Evolutionary conservation across 495 filamentous ascomycete genomes (phyloP).

Genomic region (Aspergillus kassunensis): DNA sequence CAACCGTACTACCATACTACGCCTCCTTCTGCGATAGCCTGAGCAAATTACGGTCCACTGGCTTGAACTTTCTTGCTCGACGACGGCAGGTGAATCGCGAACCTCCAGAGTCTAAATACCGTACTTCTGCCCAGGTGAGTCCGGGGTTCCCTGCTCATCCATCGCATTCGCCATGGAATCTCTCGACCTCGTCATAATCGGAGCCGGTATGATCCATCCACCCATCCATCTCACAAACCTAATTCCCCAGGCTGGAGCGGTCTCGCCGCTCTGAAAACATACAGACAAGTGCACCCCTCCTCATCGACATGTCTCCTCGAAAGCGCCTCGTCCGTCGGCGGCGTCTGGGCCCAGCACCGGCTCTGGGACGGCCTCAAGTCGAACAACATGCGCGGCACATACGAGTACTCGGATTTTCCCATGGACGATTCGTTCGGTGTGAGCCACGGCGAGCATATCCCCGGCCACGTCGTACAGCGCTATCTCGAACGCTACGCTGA

Average conservation of each 20-base stretch:
- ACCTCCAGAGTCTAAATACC: background rate
- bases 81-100: no score
- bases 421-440: slow-evolving; percentile 64
- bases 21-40: no score
- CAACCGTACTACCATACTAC: no score
- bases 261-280: slow-evolving; percentile 58
- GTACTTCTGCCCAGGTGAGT: background rate
- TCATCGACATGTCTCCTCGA: slow-evolving; percentile 52
- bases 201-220: slow-evolving; percentile 32
- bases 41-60: no score
- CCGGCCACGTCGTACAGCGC: slow-evolving; percentile 58
- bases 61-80: no score
- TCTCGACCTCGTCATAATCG: slow-evolving; percentile 28
- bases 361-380: slow-evolving; percentile 66
- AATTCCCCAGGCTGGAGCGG: slow-evolving; percentile 52
- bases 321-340: slow-evolving; percentile 54
- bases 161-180: slow-evolving; percentile 16
- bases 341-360: slow-evolving; percentile 63
- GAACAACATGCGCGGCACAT: slow-evolving; percentile 59
- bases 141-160: background rate
- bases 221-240: background rate
- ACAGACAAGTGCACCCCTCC: slow-evolving; percentile 50
- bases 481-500: slow-evolving; percentile 65
- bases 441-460: slow-evolving; percentile 60
- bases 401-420: slow-evolving; percentile 70